Base-by-base conservation (phyloP, 257 asterid genomes). In the Ophiorrhiza pumila region DNA sequence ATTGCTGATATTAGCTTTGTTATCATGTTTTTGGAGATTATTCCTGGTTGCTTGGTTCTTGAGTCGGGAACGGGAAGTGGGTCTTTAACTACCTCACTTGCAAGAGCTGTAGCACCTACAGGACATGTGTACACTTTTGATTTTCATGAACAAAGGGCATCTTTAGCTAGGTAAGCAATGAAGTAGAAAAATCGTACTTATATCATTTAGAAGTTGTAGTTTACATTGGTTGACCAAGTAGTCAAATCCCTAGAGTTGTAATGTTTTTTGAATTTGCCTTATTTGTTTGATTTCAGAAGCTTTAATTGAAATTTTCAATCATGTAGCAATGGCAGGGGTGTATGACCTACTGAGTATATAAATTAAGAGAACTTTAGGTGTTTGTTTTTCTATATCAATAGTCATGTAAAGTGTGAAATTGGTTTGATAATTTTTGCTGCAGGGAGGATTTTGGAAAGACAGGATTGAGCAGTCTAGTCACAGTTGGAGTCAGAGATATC, bases 11-110 rank as follows among this genome's bases (percentile, higher is more conserved):
- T 95, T 73, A 92, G 98, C 76, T 92, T 95, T 43, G 96, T 95
- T 45, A 81, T 95, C 23, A 89, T 84, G 96, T 95, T 85, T 76
- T 77, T 95, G 92, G 99, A 92, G 80, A 69, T 92, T 27, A 85
- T 90, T 80, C 97, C 99, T 12, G 98, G 98, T 37, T 95, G 94
- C 42, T 76, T 90, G 71, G 98, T 95, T 79, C 96, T 95, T 31
- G 99, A 95, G 77, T 92, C 98, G 0, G 99, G 99, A 27, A 95
- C 98, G 1, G 98, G 99, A 31, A 95, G 99, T 83, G 99, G 99
- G 67, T 95, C 98, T 18, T 77, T 95, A 83, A 65, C 91, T 12
- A 86, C 97, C 12, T 95, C 99, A 18, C 95, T 95, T 74, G 99
- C 98, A 2, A 86, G 96, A 70, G 96, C 96, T 20, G 85, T 92